Percentiles rank a stretch among this genome's conserved stretches.
phyloP scores from a whole-genome alignment of 495 filamentous ascomycete species.

The Apiosordaria backusii region DNA sequence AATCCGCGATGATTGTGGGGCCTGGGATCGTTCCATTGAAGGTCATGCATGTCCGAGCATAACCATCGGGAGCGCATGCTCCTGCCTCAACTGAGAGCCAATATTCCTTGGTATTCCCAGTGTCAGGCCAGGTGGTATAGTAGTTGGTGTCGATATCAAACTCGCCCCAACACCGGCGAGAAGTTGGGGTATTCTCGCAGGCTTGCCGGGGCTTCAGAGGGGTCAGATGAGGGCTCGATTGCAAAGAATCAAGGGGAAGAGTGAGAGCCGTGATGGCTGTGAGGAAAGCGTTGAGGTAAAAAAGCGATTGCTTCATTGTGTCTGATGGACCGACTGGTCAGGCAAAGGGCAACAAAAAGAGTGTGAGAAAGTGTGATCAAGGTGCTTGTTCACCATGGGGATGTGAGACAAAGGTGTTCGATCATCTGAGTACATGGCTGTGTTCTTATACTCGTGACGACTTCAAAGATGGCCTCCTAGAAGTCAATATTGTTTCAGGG shows the following conservation, averaged over 20 bases:
- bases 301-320: background rate
- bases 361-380: background rate
- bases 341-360: background rate
- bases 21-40: slow-evolving; percentile 56
- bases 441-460: background rate
- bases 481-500: background rate
- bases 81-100: slow-evolving; percentile 30
- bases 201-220: slow-evolving; percentile 1
- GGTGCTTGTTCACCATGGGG: background rate
- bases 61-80: slow-evolving; percentile 46
- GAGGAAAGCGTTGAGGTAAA: background rate
- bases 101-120: slow-evolving; percentile 13
- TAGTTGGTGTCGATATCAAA: slow-evolving; percentile 26
- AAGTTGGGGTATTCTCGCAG: slow-evolving; percentile 19
- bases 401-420: background rate
- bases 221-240: background rate
- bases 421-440: background rate
- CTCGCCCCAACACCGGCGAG: slow-evolving; percentile 26
- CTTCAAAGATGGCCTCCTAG: background rate
- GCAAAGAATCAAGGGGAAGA: background rate
- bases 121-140: slow-evolving; percentile 18
- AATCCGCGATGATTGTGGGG: slow-evolving; percentile 50
- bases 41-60: slow-evolving; percentile 48
- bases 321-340: background rate
- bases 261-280: background rate